Conservation (phyloP, 1,284 basidiomycete species). For the Clitocybe nebularis region DNA sequence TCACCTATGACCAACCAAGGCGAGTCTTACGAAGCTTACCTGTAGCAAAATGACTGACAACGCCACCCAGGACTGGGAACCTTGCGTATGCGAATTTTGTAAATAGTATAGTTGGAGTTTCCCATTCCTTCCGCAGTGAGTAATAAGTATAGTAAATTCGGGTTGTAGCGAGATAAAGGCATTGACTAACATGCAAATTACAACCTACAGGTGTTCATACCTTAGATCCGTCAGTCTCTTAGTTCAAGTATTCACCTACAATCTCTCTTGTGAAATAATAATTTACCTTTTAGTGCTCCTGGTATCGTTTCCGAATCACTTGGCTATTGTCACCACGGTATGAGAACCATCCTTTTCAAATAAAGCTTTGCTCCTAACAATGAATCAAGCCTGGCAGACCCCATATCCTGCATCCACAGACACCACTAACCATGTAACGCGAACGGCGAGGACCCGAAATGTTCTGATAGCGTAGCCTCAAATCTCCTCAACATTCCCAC, state of each 20-base stretch:
- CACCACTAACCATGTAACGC: constrained; percentile 18
- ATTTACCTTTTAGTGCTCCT: constrained; percentile 41
- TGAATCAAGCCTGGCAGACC: constrained; percentile 10
- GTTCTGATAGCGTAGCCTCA: constrained; percentile 11
- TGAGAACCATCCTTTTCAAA: background rate
- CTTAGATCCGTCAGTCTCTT: constrained; percentile 31
- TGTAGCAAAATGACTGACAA: constrained; percentile 1
- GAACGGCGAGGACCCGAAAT: constrained; percentile 21
- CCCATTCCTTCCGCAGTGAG: background rate
- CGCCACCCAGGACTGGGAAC: constrained; percentile 23
- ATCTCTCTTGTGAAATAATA: too few relatives aligned
- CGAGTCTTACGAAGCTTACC: too few relatives aligned
- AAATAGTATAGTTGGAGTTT: constrained; percentile 33
- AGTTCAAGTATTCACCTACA: background rate
- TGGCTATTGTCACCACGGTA: constrained; percentile 41
- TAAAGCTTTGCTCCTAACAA: background rate
- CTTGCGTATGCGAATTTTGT: constrained; percentile 36
- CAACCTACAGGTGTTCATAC: constrained; percentile 34
- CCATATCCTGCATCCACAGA: constrained; percentile 17
- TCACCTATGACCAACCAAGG: constrained; percentile 44
- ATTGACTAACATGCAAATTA: background rate
- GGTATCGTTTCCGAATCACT: constrained; percentile 35
- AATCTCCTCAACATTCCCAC: background rate
- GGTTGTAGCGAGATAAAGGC: background rate
- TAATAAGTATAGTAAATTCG: background rate